Base-by-base conservation (phyloP, 139 green algal genomes). In the Chlorella sp. region DNA sequence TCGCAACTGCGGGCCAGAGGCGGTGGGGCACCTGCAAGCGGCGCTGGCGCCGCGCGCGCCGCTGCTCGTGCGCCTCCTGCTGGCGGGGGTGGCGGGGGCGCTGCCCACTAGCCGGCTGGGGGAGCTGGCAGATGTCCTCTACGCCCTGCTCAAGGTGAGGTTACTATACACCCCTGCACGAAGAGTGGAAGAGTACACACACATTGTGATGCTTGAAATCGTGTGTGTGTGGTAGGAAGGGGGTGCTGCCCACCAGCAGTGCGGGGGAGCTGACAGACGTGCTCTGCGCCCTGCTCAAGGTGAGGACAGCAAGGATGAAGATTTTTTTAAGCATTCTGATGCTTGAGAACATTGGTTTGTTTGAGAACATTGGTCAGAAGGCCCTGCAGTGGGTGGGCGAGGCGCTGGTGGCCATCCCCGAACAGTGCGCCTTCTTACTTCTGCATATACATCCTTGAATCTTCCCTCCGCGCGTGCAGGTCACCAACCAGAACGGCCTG, bases 261-360 rank as follows among this genome's bases (percentile, higher is more conserved):
- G 77, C 95, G 66, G 42, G 39, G 7, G 89, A 95, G 36, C 84
- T 97, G 24, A 83, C 81, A 0, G 91, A 92, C 18, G 92, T 93
- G 48, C 88, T 97, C 37, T 87, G 92, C 14, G 93, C 91, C 34
- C 71, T 98, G 60, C 88, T 95, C 18, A 92, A 91, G 86, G 92
- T 94, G 34, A n/a, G n/a, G n/a, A n/a, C n/a, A n/a, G n/a, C n/a
- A n/a, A 0, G 73, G 21, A 21, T n/a, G n/a, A n/a, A n/a, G n/a
- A n/a, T n/a, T n/a, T n/a, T n/a, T n/a, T n/a, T n/a, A n/a, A n/a
- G n/a, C n/a, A n/a, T n/a, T n/a, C n/a, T n/a, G n/a, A n/a, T n/a
- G n/a, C n/a, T n/a, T n/a, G n/a, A n/a, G n/a, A n/a, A n/a, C n/a
- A n/a, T n/a, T n/a, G n/a, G n/a, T n/a, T n/a, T n/a, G n/a, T n/a